A percentile compares a stretch with the other conserved stretches of the same genome.
These are phyloP conservation scores for Triangularia verruculosa DNA, from an alignment of 2,329 filamentous ascomycete genomes.

Conservation along the genomic window DNA sequence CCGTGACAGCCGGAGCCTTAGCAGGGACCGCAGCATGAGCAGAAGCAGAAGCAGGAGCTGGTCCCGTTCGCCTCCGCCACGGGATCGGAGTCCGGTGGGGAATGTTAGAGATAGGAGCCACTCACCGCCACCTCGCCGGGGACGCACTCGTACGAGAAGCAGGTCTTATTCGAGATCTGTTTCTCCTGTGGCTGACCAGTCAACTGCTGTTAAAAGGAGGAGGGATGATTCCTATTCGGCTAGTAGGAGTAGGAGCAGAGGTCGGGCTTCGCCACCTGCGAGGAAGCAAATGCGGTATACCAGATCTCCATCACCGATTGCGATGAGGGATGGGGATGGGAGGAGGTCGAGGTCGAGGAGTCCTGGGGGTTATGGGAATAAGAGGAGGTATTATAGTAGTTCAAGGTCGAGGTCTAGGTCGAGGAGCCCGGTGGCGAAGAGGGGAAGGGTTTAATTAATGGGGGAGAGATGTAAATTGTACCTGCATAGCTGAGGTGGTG, in stretches of 20 bases:
- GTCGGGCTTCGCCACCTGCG: slow-evolving; percentile 18
- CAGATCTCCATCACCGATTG: background rate
- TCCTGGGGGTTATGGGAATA: slow-evolving; percentile 15
- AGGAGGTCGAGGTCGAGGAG: slow-evolving; percentile 8
- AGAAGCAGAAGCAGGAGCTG: slow-evolving; percentile 16
- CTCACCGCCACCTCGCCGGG: slow-evolving; percentile 18
- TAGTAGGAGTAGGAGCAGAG: slow-evolving; percentile 8
- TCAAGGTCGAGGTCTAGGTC: slow-evolving; percentile 26
- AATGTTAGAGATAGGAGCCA: slow-evolving; percentile 6
- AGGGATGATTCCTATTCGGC: slow-evolving; percentile 23
- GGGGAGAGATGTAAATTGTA: background rate
- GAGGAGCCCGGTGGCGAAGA: slow-evolving; percentile 26
- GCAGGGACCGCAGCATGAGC: slow-evolving; percentile 16
- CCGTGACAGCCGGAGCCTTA: slow-evolving; percentile 8
- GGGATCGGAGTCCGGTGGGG: background rate
- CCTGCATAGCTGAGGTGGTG: background rate
- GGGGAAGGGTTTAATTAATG: slow-evolving; percentile 28
- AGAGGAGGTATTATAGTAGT: slow-evolving; percentile 24
- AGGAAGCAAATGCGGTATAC: slow-evolving; percentile 17
- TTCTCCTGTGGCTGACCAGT: slow-evolving; percentile 5
- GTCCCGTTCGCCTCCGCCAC: slow-evolving; percentile 21
- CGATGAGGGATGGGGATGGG: background rate
- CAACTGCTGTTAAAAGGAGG: slow-evolving; percentile 13
- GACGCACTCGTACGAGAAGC: slow-evolving; percentile 18
- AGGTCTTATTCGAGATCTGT: slow-evolving; percentile 22